Base-by-base conservation (phyloP, 768 basidiomycete species). In the Tricholoma sp. region DNA sequence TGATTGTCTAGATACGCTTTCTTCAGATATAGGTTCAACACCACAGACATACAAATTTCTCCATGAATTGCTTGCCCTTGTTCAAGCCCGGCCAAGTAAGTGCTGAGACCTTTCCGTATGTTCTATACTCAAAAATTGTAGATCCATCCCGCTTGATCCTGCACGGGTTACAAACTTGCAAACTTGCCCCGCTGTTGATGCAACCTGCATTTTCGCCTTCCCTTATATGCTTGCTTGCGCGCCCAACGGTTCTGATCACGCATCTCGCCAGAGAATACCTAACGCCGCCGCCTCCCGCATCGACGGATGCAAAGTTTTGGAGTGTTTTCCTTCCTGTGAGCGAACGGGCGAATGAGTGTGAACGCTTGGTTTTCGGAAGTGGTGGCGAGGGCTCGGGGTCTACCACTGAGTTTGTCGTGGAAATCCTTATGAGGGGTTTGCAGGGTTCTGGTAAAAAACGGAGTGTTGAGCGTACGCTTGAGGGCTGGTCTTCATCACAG, bases 281-380 rank as follows among this genome's bases (percentile, higher is more conserved):
- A 47, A 81, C 83, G 1, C 81, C 79, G 0, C 91, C 92, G 0
- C 88, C 89, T 1, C 83, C 88, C 7, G 71, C 76, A 39, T 81
- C 83, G 8, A 63, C 80, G 0, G 73, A 77, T n/a, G 74, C 79
- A 34, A 90, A 90, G 64, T 95, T 94, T 72, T 94, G 89, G 90
- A 75, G 76, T 35, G 76, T 92, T 10, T 90, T 95, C 64, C 69
- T 84, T 7, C 87, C 89, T 0, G 67, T 90, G 57, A 82, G 85
- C 55, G 85, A 83, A 67, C 79, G 87, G 22, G 67, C 63, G 3
- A 70, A 79, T 56, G 85, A 93, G 61, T 77, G 79, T 41, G 82
- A 87, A 61, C 70, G 71, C 55, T 72, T 91, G 34, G 76, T 88
- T 16, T 85, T 82, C 61, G 87, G 86, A 0, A 64, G 72, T 7